Percentiles rank a stretch among this genome's conserved stretches.
Conservation (phyloP, 441 rosid species). For the Syzygium malaccense region DNA sequence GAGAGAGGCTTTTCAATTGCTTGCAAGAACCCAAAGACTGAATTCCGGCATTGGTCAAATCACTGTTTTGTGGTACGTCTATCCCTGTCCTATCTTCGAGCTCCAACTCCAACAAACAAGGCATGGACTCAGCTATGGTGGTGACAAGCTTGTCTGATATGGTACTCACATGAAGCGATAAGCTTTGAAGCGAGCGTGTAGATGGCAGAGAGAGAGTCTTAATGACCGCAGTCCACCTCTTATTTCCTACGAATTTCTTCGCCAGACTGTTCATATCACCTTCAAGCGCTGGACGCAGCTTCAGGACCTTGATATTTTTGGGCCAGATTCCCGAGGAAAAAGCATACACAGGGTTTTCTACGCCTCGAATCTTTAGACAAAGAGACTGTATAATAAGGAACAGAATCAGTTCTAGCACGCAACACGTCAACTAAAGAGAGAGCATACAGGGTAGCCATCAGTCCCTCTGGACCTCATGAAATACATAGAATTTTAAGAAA, state of each 20-base stretch:
- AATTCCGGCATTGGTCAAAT: conserved; percentile 50
- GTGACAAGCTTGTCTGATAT: conserved; percentile 44
- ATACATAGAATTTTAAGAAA: neutral
- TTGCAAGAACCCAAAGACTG: conserved; percentile 34
- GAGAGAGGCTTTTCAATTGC: conserved; percentile 39
- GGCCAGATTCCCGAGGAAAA: conserved; percentile 32
- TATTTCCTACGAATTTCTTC: conserved; percentile 17
- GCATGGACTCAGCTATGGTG: conserved; percentile 30
- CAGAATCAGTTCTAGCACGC: neutral
- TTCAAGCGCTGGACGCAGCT: conserved; percentile 40
- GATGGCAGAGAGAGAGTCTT: conserved; percentile 7
- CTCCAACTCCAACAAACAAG: conserved; percentile 42
- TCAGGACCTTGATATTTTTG: conserved; percentile 33
- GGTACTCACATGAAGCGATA: conserved; percentile 48
- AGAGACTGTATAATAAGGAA: conserved; percentile 34
- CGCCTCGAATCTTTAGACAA: conserved; percentile 39
- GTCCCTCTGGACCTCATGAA: neutral
- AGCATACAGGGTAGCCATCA: neutral
- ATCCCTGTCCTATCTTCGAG: conserved; percentile 52
- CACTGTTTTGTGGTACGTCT: conserved; percentile 22
- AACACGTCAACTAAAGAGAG: neutral
- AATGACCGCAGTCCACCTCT: conserved; percentile 3
- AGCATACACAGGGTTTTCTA: conserved; percentile 17
- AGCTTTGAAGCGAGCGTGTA: conserved; percentile 27
- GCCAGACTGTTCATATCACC: conserved; percentile 29